phyloP scores from a whole-genome alignment of 805 yeast species.

The Torulaspora quercuum region DNA sequence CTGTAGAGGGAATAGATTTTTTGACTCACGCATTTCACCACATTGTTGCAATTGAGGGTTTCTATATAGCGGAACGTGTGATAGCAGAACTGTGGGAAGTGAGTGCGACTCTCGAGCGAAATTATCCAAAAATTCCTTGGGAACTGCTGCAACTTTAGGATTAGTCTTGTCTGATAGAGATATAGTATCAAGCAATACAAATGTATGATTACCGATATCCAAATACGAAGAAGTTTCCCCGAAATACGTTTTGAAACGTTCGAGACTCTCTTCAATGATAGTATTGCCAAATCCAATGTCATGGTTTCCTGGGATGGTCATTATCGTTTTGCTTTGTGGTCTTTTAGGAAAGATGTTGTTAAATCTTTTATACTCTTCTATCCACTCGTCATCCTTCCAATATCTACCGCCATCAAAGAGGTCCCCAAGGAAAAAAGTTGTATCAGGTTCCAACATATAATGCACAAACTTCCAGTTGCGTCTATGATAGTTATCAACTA shows the following conservation, averaged over 20 bases:
- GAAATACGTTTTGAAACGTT: constrained; percentile 66
- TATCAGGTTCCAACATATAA: constrained; percentile 61
- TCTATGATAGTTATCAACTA: constrained; percentile 76
- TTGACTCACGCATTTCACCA: constrained; percentile 73
- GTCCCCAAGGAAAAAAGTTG: constrained; percentile 82
- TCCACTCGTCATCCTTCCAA: constrained; percentile 72
- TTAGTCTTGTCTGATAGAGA: constrained; percentile 63
- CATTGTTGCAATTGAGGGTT: constrained; percentile 60
- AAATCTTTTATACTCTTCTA: constrained; percentile 66
- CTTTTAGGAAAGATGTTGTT: constrained; percentile 59
- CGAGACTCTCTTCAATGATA: constrained; percentile 51
- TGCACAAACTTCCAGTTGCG: constrained; percentile 67
- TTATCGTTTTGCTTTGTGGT: constrained; percentile 42
- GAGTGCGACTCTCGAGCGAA: constrained; percentile 33
- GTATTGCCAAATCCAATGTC: constrained; percentile 91
- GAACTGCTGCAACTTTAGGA: constrained; percentile 43
- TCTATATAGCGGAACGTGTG: constrained; percentile 87
- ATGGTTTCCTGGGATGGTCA: constrained; percentile 85
- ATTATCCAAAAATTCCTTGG: constrained; percentile 50
- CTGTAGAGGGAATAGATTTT: constrained; percentile 59
- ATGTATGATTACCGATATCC: constrained; percentile 63
- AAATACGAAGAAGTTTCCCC: constrained; percentile 61
- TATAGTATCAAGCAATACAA: constrained; percentile 78
- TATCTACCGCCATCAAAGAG: constrained; percentile 92
- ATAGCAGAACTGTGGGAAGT: constrained; percentile 62